Percentiles rank a stretch among this genome's conserved stretches.
These are phyloP conservation scores for Fusarium sp. DNA, from an alignment of 2,329 filamentous ascomycete genomes.

Conservation along the genomic window DNA sequence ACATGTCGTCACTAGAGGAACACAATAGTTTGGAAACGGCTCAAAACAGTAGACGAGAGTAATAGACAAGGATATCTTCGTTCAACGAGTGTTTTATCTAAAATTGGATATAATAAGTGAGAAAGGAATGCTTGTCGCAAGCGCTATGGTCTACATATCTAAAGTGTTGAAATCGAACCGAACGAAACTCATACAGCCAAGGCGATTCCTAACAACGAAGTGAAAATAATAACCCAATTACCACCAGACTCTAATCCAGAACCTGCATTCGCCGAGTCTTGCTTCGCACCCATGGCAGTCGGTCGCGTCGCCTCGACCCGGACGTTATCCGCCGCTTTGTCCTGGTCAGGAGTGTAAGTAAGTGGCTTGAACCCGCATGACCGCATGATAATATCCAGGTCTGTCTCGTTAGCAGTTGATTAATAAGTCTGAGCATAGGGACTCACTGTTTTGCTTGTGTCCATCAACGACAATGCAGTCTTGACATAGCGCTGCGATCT, in stretches of 20 bases:
- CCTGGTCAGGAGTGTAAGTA: constrained; percentile 44
- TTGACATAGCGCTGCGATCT: constrained; percentile 51
- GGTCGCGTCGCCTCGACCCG: constrained; percentile 48
- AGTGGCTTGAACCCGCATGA: constrained; percentile 47
- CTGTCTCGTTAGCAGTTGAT: constrained; percentile 35
- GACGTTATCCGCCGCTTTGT: constrained; percentile 47
- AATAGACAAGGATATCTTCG: background rate
- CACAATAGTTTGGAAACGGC: background rate
- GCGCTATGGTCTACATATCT: constrained; percentile 10
- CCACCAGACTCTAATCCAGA: background rate
- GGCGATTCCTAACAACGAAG: constrained; percentile 10
- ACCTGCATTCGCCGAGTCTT: background rate
- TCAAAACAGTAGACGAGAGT: background rate
- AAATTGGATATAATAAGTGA: constrained; percentile 1
- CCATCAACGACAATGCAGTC: constrained; percentile 50
- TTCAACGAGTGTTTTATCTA: background rate
- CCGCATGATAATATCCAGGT: constrained; percentile 49
- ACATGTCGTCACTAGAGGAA: background rate
- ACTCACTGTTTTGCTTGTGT: constrained; percentile 47
- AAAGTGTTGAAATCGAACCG: background rate
- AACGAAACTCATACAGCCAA: constrained; percentile 6
- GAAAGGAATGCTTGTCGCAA: constrained; percentile 10
- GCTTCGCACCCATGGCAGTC: constrained; percentile 10
- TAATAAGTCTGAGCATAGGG: no score
- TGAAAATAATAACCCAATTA: background rate